phyloP scores from a whole-genome alignment of 805 yeast genomes.

The Lipomyces spencermartinsiae region DNA sequence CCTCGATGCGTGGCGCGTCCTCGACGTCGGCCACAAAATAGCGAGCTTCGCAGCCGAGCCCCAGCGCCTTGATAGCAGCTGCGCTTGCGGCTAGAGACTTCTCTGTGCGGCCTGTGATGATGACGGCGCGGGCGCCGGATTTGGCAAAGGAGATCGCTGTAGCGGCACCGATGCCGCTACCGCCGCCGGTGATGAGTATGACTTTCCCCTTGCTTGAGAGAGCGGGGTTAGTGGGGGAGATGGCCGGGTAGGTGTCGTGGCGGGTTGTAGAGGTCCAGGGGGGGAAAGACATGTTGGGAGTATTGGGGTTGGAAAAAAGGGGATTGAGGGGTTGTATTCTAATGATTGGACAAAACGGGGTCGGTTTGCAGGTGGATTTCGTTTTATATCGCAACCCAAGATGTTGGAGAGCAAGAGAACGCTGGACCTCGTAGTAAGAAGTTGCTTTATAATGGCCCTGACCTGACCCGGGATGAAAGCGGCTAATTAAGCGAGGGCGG shows the following conservation, averaged over 20 bases:
- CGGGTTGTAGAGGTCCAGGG: slow-evolving; percentile 3
- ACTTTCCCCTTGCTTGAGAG: slow-evolving; percentile 3
- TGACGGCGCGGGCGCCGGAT: slow-evolving; percentile 8
- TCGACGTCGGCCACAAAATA: slow-evolving; percentile 7
- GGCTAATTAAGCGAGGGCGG: too few species aligned
- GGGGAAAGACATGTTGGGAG: slow-evolving; percentile 2
- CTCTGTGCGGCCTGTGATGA: slow-evolving; percentile 9
- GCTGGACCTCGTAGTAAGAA: too few species aligned
- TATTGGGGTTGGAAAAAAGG: background rate
- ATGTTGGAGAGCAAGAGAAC: too few species aligned
- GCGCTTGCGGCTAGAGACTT: slow-evolving; percentile 5
- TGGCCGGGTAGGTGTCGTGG: slow-evolving; percentile 1
- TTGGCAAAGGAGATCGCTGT: slow-evolving; percentile 2
- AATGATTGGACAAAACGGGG: too few species aligned
- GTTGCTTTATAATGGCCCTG: too few species aligned
- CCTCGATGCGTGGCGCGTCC: slow-evolving; percentile 3
- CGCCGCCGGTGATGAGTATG: slow-evolving; percentile 11
- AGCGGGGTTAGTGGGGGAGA: background rate
- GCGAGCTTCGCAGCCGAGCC: background rate
- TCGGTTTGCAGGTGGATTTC: too few species aligned
- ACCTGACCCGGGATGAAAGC: too few species aligned
- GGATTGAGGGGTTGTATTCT: background rate
- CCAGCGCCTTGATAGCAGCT: background rate
- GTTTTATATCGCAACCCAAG: too few species aligned
- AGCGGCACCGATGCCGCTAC: slow-evolving; percentile 6